phyloP scores from a whole-genome alignment of 2,329 filamentous ascomycete species.

The Penicillium olsonii region DNA sequence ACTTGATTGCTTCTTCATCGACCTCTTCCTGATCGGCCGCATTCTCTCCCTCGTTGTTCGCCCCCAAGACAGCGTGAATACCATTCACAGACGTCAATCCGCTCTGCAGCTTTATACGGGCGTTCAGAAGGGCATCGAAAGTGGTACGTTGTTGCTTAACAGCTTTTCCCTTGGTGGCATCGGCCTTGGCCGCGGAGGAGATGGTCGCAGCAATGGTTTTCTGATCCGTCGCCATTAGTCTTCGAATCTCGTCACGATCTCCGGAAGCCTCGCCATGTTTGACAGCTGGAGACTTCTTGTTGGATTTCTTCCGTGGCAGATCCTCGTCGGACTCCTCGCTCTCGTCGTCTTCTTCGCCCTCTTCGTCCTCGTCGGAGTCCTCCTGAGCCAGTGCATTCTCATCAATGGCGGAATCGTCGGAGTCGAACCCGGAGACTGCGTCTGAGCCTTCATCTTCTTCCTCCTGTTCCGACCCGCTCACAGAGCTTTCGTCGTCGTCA shows the following conservation, averaged over 20 bases:
- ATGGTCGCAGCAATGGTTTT: conserved; percentile 66
- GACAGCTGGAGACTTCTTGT: conserved; percentile 8
- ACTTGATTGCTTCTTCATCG: conserved; percentile 59
- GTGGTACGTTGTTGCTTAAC: conserved; percentile 82
- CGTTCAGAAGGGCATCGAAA: conserved; percentile 86
- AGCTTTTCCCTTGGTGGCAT: conserved; percentile 80
- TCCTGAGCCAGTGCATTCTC: conserved; percentile 23
- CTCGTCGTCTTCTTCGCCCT: conserved; percentile 27
- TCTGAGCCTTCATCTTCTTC: conserved; percentile 27
- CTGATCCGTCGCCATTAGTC: conserved; percentile 68
- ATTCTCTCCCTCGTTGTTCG: conserved; percentile 41
- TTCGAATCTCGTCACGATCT: conserved; percentile 62
- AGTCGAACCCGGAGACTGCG: conserved; percentile 20
- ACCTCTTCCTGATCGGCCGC: conserved; percentile 27
- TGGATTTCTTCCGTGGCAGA: conserved; percentile 26
- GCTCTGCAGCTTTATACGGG: conserved; percentile 91
- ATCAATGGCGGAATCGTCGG: conserved; percentile 9
- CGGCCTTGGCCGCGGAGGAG: conserved; percentile 67
- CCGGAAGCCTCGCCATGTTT: conserved; percentile 19
- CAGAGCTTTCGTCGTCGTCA: conserved; percentile 20
- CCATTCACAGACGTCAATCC: conserved; percentile 81
- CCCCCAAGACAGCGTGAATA: conserved; percentile 50
- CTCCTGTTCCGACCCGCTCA: conserved; percentile 11
- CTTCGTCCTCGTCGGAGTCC: conserved; percentile 31
- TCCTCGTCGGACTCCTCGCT: conserved; percentile 28